These are phyloP conservation scores for Wallemia mellicola DNA, from an alignment of 1,284 basidiomycete genomes.

Conservation along the genomic window DNA sequence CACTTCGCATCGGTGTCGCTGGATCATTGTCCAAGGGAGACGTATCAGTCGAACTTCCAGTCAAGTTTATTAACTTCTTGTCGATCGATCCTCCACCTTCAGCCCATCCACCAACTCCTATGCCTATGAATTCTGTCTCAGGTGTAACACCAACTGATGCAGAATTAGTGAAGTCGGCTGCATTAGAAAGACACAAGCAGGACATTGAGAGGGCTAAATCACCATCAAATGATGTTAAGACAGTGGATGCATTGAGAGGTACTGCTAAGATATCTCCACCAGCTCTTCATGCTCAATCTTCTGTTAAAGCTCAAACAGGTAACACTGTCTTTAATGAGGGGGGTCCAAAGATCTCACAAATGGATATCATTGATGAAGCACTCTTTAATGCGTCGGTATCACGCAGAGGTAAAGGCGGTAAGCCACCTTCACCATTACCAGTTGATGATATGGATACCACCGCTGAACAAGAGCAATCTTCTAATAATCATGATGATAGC, in stretches of 20 bases:
- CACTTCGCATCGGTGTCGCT: constrained; percentile 34
- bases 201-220: not conserved
- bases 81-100: constrained; percentile 43
- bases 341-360: not conserved
- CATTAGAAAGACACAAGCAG: not conserved
- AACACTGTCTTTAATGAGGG: not conserved
- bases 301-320: not conserved
- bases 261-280: not conserved
- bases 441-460: not conserved
- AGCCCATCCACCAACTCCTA: not conserved
- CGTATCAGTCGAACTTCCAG: constrained; percentile 33
- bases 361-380: not conserved
- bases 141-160: not conserved
- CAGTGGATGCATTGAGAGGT: not conserved
- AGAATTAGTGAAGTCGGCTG: not conserved
- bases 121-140: not conserved
- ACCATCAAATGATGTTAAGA: not conserved
- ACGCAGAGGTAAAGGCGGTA: not conserved
- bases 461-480: not conserved
- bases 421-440: not conserved
- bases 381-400: not conserved
- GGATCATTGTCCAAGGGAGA: constrained; percentile 30
- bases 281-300: not conserved
- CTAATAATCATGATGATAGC: not conserved
- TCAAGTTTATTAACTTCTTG: constrained; percentile 43